Evolutionary conservation across 2,329 filamentous ascomycete species (phyloP).

Genomic region (Didymella keratinophila): DNA sequence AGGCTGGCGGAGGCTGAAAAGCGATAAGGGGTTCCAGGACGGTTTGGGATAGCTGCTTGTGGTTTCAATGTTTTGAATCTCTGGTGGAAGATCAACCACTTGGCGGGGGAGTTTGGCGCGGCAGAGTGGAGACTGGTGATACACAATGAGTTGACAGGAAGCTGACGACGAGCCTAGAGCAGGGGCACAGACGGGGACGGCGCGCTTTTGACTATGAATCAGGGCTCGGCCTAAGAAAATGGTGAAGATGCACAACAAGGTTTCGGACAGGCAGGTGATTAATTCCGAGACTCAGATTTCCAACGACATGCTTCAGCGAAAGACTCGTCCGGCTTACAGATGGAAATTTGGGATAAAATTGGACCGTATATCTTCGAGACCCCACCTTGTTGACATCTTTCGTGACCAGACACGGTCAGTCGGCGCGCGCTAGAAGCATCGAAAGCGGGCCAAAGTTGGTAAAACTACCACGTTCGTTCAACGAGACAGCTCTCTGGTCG

Average conservation of each 20-base stretch:
- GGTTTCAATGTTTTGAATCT: constrained; percentile 36
- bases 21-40: constrained; percentile 30
- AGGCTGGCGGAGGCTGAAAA: constrained; percentile 13
- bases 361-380: constrained; percentile 27
- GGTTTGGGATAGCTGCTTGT: constrained; percentile 32
- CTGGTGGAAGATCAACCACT: constrained; percentile 33
- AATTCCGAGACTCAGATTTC: constrained; percentile 30
- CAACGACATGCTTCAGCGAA: constrained; percentile 25
- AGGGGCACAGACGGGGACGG: constrained; percentile 19
- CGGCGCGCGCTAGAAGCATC: constrained; percentile 28
- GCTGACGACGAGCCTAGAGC: constrained; percentile 15
- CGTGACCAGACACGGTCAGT: constrained; percentile 24
- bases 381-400: constrained; percentile 27
- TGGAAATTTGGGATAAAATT: constrained; percentile 28
- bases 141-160: constrained; percentile 25
- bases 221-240: constrained; percentile 11
- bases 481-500: constrained; percentile 32
- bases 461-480: constrained; percentile 38
- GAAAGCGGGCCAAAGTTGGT: constrained; percentile 28
- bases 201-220: constrained; percentile 18
- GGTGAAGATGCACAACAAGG: constrained; percentile 18
- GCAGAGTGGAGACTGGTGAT: constrained; percentile 40
- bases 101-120: constrained; percentile 39
- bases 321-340: constrained; percentile 25
- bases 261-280: constrained; percentile 16